A percentile compares a stretch with the other conserved stretches of the same genome.
Evolutionary conservation across 306 rosid species (phyloP).

Genomic region (Psophocarpus tetragonolobus): DNA sequence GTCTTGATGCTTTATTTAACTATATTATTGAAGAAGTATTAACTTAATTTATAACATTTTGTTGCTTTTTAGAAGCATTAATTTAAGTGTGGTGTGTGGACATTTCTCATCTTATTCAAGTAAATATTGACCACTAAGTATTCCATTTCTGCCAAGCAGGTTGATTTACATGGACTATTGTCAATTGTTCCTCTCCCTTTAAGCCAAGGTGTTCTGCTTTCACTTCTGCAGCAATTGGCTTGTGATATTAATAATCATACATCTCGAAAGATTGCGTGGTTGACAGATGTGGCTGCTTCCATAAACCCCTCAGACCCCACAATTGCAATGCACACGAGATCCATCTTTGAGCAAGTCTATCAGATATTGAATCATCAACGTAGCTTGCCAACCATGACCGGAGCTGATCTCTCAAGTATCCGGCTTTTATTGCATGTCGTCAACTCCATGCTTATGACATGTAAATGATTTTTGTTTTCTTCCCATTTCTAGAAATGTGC

Average conservation of each 20-base stretch:
- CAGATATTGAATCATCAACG: conserved; percentile 94
- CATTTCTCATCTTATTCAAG: neutral
- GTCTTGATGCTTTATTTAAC: neutral
- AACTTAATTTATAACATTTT: neutral
- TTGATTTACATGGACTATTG: conserved; percentile 71
- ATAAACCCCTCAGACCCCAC: conserved; percentile 65
- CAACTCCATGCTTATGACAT: conserved; percentile 86
- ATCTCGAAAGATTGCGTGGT: conserved; percentile 72
- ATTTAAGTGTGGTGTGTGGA: neutral
- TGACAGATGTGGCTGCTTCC: conserved; percentile 80
- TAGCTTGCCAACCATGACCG: conserved; percentile 50
- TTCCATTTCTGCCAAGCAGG: conserved; percentile 51
- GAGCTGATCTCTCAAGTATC: conserved; percentile 59
- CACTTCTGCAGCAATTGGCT: conserved; percentile 94
- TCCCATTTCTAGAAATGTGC: conserved; percentile 7
- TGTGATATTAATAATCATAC: conserved; percentile 76
- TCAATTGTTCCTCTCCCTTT: conserved; percentile 75
- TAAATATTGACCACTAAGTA: neutral
- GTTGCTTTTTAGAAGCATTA: neutral
- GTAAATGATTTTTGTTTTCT: conserved; percentile 60
- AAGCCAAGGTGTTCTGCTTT: conserved; percentile 94
- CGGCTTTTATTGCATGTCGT: conserved; percentile 89
- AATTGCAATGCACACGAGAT: conserved; percentile 76
- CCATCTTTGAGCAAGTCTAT: conserved; percentile 91
- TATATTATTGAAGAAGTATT: neutral